Evolutionary conservation across 2,329 filamentous ascomycete species (phyloP).

Genomic region (Phialophora tarda): DNA sequence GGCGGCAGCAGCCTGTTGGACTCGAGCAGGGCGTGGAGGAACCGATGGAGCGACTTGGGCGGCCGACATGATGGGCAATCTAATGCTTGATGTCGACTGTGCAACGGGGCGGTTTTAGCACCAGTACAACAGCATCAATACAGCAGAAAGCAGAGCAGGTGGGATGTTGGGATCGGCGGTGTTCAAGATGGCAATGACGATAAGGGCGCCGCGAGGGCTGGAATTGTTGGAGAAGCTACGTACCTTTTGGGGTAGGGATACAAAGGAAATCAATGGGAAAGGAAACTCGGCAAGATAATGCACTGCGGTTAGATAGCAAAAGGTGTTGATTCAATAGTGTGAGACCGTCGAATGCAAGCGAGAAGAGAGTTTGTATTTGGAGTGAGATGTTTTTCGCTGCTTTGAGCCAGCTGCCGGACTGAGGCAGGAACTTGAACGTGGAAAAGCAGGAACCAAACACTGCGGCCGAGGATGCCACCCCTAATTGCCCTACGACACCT

Average conservation of each 20-base stretch:
- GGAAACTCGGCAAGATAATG: conserved; percentile 8
- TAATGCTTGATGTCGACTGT: conserved; percentile 37
- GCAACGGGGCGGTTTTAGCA: neutral
- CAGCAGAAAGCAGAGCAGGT: conserved; percentile 15
- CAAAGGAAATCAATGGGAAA: conserved; percentile 20
- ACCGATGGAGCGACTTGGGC: conserved; percentile 60
- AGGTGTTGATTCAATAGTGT: conserved; percentile 7
- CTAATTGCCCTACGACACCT: neutral
- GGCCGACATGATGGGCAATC: conserved; percentile 47
- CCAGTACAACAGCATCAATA: conserved; percentile 1
- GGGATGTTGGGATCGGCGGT: conserved; percentile 17
- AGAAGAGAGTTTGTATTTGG: neutral
- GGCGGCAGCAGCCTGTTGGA: conserved; percentile 52
- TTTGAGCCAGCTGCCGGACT: conserved; percentile 2
- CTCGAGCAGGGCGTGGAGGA: conserved; percentile 67
- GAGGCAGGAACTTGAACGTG: conserved; percentile 9
- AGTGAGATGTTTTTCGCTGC: neutral
- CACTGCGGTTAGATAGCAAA: conserved; percentile 3
- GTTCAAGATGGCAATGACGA: conserved; percentile 11
- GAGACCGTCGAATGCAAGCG: conserved; percentile 10
- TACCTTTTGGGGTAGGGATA: conserved; percentile 29
- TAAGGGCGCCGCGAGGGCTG: conserved; percentile 11
- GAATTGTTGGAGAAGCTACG: conserved; percentile 25
- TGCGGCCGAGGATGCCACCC: neutral
- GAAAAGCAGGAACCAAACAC: neutral